Base-by-base conservation (phyloP, 2,329 filamentous ascomycete genomes). In the Cucurbitaria berberidis region DNA sequence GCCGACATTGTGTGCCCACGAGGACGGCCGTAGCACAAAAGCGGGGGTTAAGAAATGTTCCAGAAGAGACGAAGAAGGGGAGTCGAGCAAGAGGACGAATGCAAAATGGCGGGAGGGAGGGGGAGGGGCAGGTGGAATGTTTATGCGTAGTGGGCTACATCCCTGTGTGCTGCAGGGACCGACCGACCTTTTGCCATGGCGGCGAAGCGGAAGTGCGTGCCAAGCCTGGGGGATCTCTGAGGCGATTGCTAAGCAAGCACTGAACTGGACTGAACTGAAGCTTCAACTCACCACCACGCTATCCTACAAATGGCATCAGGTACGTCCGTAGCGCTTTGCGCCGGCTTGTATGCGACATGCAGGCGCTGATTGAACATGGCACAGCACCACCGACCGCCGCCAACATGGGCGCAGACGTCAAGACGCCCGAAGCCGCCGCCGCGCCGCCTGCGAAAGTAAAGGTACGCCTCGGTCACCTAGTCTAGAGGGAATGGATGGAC, bases 341-440 rank as follows among this genome's bases (percentile, higher is more conserved):
- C 32, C 34, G 18, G 0, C n/a, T 2, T 22, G 0, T 9, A 19
- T 35, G 41, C 44, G 48, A 55, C 26, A 15, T 36, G 34, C 18
- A 26, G 15, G 18, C 19, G 50, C 63, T 68, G 45, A 52, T 43
- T 35, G 35, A 44, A 18, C 11, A 7, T 9, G 13, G 46, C 21
- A 13, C 36, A 73, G 69, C 69, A 60, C 63, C 64, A 45, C 66
- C 68, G 19, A 64, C 67, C 50, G 66, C 69, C 40, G 77, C 75
- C 70, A 81, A 81, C 63, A 72, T 80, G 62, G 77, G 75, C 66
- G 69, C 74, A 52, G 74, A 80, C 54, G 68, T 79, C 60, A 81
- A 81, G 66, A 39, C 35, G 4, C 18, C 35, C 35, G 56, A 67
- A 41, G 67, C 68, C 22, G 65, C 65, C 56, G 74, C 68, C 22